Base-by-base conservation (phyloP, 23 red algal species). In the Cyanidiococcus yangmingshanensis region DNA sequence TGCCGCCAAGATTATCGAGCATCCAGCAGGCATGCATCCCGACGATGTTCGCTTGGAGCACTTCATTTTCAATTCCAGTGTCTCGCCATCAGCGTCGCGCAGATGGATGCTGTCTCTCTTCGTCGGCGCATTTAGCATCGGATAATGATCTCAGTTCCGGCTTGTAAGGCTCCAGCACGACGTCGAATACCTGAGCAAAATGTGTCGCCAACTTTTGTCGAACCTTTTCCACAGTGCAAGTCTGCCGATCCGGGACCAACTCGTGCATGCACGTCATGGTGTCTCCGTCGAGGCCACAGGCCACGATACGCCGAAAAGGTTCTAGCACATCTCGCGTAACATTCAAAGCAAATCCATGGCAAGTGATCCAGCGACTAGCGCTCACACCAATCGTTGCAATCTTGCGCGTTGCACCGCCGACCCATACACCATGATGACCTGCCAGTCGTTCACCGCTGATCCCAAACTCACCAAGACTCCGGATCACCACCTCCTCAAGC, bases 261-360 rank as follows among this genome's bases (percentile, higher is more conserved):
- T 71, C 63, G 12, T 71, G 63, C 63, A 71, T 32, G 63, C 63
- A 71, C 3, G n/a, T 35, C n/a, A 71, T 30, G 63, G n/a, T 25
- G n/a, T 32, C 7, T 3, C 63, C 32, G 27, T 71, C 63, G n/a
- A 71, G 63, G 7, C 63, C 63, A 29, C 63, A 71, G 3, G 63
- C n/a, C 7, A 71, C 63, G 63, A 71, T 35, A 35, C 63, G 63
- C 27, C n/a, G n/a, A 76, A 37, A 57, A 37, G 33, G 71, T 33
- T 76, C 63, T 1, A 57, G 25, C 32, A 87, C 39, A 57, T 96
- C 87, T 0, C 71, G 71, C 3, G 37, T 40, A 25, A 96, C 92
- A 67, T 96, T 96, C 0, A 96, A 57, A 41, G 92, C 92, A 76
- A 96, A 59, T 0, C 92, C 92, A 67, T 96, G 92, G 75, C 82